Percentiles rank a stretch among this genome's conserved stretches.
These are phyloP conservation scores for Ogataea hybrid DNA, from an alignment of 1,139 yeast genomes.

Conservation along the genomic window DNA sequence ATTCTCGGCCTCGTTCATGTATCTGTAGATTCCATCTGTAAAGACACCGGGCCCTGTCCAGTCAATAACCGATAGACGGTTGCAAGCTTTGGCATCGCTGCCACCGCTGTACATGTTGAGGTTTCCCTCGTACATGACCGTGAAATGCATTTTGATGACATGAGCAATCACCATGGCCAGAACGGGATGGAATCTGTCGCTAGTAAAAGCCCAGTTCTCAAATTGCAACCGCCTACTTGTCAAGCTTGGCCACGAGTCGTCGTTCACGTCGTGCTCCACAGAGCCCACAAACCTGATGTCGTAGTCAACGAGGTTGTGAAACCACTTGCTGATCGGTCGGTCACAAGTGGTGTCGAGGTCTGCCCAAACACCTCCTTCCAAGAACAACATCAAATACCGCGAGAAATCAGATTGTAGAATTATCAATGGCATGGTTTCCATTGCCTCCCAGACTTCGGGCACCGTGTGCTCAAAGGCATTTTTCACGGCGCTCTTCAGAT, in stretches of 20 bases:
- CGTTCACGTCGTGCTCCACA: conserved; percentile 65
- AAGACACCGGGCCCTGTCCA: conserved; percentile 81
- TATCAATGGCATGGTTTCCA: conserved; percentile 45
- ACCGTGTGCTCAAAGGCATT: conserved; percentile 28
- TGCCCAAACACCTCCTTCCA: conserved; percentile 49
- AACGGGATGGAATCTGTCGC: conserved; percentile 70
- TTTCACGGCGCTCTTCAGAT: conserved; percentile 6
- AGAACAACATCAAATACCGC: conserved; percentile 44
- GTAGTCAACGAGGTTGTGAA: conserved; percentile 22
- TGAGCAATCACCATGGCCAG: conserved; percentile 60
- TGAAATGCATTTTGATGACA: conserved; percentile 44
- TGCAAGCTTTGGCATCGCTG: conserved; percentile 10
- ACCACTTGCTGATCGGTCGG: conserved; percentile 22
- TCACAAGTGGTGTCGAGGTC: conserved; percentile 41
- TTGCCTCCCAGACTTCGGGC: conserved; percentile 47
- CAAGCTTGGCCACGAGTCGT: conserved; percentile 63
- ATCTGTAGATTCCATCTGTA: conserved; percentile 66
- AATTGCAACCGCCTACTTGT: conserved; percentile 68
- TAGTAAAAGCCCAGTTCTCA: conserved; percentile 73
- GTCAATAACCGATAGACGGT: conserved; percentile 55
- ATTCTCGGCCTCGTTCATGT: conserved; percentile 40
- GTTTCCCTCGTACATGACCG: conserved; percentile 14
- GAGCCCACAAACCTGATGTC: conserved; percentile 59
- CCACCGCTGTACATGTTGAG: conserved; percentile 11
- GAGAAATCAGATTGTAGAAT: conserved; percentile 51